Percentiles rank a stretch among this genome's conserved stretches.
These are phyloP conservation scores for Rosa chinensis DNA, from an alignment of 306 rosid genomes.

Conservation along the genomic window DNA sequence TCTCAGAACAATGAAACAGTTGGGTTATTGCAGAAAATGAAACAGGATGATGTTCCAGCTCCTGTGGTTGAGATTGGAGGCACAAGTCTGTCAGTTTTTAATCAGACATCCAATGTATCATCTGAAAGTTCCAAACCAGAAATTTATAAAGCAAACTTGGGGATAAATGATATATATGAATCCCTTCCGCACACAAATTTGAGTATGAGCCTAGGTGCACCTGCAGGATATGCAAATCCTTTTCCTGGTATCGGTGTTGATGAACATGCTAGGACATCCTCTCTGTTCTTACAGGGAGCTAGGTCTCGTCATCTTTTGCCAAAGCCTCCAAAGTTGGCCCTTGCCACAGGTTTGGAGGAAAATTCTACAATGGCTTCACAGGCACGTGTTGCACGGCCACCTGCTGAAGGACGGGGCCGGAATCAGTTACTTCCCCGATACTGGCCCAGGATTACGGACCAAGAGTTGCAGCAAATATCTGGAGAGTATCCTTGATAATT, in stretches of 20 bases:
- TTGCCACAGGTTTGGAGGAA: slow-evolving; percentile 58
- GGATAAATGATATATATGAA: slow-evolving; percentile 61
- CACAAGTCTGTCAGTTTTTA: slow-evolving; percentile 45
- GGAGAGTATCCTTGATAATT: slow-evolving; percentile 83
- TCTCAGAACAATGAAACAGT: slow-evolving; percentile 49
- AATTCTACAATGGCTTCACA: slow-evolving; percentile 67
- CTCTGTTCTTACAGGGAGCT: slow-evolving; percentile 55
- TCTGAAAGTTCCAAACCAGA: slow-evolving; percentile 60
- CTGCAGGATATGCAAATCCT: slow-evolving; percentile 55
- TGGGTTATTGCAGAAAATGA: slow-evolving; percentile 51
- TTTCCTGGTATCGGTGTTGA: slow-evolving; percentile 44
- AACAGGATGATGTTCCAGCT: slow-evolving; percentile 59
- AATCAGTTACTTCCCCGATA: slow-evolving; percentile 99
- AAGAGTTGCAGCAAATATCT: slow-evolving; percentile 93
- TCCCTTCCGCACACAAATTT: slow-evolving; percentile 69
- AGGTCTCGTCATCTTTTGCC: slow-evolving; percentile 86
- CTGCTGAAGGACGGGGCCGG: slow-evolving; percentile 96
- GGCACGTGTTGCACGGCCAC: slow-evolving; percentile 97
- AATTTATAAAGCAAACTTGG: slow-evolving; percentile 44
- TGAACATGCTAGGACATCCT: slow-evolving; percentile 57
- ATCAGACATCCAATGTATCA: slow-evolving; percentile 53
- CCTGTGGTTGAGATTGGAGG: slow-evolving; percentile 51
- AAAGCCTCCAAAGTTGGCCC: slow-evolving; percentile 76
- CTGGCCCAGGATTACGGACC: slow-evolving; percentile 99
- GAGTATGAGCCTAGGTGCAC: slow-evolving; percentile 67